Percentiles rank a stretch among this genome's conserved stretches.
These are phyloP conservation scores for Auxenochlorella pyrenoidosa DNA, from an alignment of 139 green algal genomes.

Conservation along the genomic window DNA sequence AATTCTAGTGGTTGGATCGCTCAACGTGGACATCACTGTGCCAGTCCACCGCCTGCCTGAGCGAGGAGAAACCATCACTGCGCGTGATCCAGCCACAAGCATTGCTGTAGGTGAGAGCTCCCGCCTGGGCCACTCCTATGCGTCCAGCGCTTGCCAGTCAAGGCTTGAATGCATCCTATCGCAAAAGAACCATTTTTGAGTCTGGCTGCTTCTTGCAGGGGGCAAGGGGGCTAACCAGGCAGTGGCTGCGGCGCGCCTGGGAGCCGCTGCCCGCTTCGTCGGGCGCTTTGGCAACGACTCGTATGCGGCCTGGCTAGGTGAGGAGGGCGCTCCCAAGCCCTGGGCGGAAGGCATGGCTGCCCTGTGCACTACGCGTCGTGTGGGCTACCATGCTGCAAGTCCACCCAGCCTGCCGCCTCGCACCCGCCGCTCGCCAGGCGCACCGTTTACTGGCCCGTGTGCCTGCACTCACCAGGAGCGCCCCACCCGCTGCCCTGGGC, in stretches of 20 bases:
- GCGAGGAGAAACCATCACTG: conserved; percentile 50
- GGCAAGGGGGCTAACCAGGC: conserved; percentile 80
- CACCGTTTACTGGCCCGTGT: no score
- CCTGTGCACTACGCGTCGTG: no score
- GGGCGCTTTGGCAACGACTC: conserved; percentile 67
- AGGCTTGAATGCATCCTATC: background rate
- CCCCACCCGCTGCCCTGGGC: no score
- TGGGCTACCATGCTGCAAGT: no score
- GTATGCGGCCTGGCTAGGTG: conserved; percentile 29
- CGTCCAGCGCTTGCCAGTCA: background rate
- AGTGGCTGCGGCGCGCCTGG: conserved; percentile 56
- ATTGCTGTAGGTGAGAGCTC: background rate
- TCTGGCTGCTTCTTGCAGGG: background rate
- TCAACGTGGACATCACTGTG: conserved; percentile 62
- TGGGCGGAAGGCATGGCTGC: background rate
- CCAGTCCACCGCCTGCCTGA: conserved; percentile 46
- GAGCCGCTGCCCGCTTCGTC: conserved; percentile 42
- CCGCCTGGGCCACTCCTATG: no score
- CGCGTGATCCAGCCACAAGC: conserved; percentile 11
- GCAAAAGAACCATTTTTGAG: no score
- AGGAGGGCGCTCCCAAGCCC: background rate
- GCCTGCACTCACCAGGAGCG: background rate
- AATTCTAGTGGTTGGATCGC: conserved; percentile 48
- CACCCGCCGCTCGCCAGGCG: no score
- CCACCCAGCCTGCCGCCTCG: no score